A percentile compares a stretch with the other conserved stretches of the same genome.
Conservation (phyloP, 306 rosid genomes). For the Prunus fruticosa region DNA sequence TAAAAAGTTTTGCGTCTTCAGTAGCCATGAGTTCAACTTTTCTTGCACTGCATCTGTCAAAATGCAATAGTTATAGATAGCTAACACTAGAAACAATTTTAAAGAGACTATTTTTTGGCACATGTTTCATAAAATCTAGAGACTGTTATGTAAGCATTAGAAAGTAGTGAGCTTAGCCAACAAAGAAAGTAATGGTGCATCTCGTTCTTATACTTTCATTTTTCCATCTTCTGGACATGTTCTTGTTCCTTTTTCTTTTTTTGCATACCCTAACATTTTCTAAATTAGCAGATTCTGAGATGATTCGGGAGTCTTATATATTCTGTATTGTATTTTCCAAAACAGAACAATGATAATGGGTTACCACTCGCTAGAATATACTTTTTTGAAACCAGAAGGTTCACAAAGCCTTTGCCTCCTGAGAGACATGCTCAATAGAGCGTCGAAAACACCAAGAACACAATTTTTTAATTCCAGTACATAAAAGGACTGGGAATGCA, state of each 20-base stretch:
- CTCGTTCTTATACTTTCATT: not conserved
- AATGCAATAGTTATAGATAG: conserved; percentile 1
- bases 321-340: not conserved
- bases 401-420: not conserved
- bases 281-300: not conserved
- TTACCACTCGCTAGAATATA: not conserved
- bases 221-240: not conserved
- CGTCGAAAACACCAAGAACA: not conserved
- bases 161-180: not conserved
- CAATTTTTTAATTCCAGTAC: not conserved
- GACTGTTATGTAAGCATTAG: not conserved
- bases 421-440: not conserved
- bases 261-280: not conserved
- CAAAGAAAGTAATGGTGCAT: not conserved
- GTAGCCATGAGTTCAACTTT: conserved; percentile 56
- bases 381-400: not conserved
- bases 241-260: not conserved
- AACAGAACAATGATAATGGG: not conserved
- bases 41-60: conserved; percentile 68
- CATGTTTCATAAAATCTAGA: not conserved
- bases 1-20: conserved; percentile 74
- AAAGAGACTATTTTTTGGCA: not conserved
- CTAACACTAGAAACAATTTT: conserved; percentile 4
- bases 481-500: not conserved
- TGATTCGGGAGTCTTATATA: not conserved